Percentiles rank a stretch among this genome's conserved stretches.
phyloP scores from a whole-genome alignment of 768 basidiomycete genomes.

The Phlebiopsis gigantea region DNA sequence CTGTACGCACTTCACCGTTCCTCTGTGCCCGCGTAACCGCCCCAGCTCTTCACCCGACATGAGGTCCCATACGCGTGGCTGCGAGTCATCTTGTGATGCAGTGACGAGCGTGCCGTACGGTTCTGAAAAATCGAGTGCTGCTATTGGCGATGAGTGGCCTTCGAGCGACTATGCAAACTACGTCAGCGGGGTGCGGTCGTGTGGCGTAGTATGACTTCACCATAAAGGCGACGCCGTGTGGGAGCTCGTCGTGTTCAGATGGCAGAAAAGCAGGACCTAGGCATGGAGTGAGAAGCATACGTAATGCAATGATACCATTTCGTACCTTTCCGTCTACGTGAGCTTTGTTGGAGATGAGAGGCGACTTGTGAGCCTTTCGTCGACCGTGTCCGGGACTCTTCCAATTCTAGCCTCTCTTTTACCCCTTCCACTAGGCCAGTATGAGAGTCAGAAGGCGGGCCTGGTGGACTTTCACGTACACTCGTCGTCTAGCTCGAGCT shows the following conservation, averaged over 20 bases:
- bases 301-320: background rate
- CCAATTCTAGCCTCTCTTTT: conserved; percentile 74
- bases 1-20: conserved; percentile 83
- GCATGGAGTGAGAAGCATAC: background rate
- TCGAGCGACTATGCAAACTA: conserved; percentile 58
- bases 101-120: conserved; percentile 94
- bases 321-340: conserved; percentile 67
- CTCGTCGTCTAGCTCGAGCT: conserved; percentile 95
- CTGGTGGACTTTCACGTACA: conserved; percentile 59
- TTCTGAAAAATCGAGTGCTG: conserved; percentile 91
- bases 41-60: conserved; percentile 85
- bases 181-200: conserved; percentile 7
- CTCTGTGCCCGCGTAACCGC: conserved; percentile 74
- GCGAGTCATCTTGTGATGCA: conserved; percentile 78
- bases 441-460: background rate
- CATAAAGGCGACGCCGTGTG: conserved; percentile 96
- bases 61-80: conserved; percentile 93
- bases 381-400: conserved; percentile 39
- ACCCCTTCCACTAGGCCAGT: conserved; percentile 73
- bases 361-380: conserved; percentile 25
- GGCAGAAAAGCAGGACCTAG: conserved; percentile 92
- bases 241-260: conserved; percentile 94
- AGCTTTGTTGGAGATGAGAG: conserved; percentile 48
- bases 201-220: conserved; percentile 34
- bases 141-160: conserved; percentile 76